These are phyloP conservation scores for Chytriomyces sp. DNA, from an alignment of 192 early-diverging fungal species.

Conservation along the genomic window DNA sequence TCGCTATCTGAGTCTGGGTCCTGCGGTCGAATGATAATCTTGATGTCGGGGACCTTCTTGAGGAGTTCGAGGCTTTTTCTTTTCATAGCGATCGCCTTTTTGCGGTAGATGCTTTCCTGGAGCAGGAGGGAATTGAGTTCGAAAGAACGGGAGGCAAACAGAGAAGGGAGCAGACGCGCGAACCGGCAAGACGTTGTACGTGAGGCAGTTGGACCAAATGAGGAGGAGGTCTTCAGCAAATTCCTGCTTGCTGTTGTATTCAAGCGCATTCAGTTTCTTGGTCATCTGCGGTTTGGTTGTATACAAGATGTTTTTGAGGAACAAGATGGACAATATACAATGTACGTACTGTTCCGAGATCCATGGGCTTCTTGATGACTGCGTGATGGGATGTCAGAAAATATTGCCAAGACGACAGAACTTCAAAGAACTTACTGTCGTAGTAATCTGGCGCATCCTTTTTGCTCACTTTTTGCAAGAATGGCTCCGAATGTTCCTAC, in stretches of 20 bases:
- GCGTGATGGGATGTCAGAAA: constrained; percentile 7
- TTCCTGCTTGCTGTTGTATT: constrained; percentile 85
- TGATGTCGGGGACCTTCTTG: constrained; percentile 81
- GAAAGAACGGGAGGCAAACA: no score
- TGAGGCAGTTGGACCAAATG: constrained; percentile 91
- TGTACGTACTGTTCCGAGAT: constrained; percentile 69
- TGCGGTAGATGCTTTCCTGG: constrained; percentile 83
- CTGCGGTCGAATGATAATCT: constrained; percentile 64
- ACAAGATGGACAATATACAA: neutral
- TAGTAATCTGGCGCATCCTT: constrained; percentile 93
- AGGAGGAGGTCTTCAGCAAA: constrained; percentile 86
- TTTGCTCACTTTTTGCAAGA: constrained; percentile 83
- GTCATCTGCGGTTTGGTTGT: constrained; percentile 56
- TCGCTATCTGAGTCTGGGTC: constrained; percentile 64
- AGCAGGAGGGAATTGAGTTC: constrained; percentile 3
- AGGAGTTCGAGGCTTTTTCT: constrained; percentile 73
- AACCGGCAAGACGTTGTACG: constrained; percentile 85
- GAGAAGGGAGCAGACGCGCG: neutral
- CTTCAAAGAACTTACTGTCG: constrained; percentile 57
- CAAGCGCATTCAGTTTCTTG: constrained; percentile 78
- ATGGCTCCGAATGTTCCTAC: constrained; percentile 80
- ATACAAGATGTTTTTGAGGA: neutral
- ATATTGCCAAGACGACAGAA: neutral
- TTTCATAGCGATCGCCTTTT: constrained; percentile 80
- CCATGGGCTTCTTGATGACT: constrained; percentile 96